Evolutionary conservation across 2,329 filamentous ascomycete genomes (phyloP).

Genomic region (Colletotrichum sp.): DNA sequence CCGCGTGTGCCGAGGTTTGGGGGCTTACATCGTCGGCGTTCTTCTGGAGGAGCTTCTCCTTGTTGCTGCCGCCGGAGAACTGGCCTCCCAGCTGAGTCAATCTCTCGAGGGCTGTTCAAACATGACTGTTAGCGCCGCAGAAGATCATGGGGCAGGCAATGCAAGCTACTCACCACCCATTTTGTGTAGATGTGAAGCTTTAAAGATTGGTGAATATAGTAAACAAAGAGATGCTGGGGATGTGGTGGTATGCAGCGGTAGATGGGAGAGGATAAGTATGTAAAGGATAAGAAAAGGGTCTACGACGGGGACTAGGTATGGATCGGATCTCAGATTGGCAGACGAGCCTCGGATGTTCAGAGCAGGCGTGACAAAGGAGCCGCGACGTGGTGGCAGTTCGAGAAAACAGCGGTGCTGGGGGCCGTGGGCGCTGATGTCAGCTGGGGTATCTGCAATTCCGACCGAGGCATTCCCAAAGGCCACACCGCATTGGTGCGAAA

Average conservation of each 20-base stretch:
- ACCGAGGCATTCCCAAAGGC: slow-evolving; percentile 17
- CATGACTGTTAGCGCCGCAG: background rate
- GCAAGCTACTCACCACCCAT: slow-evolving; percentile 40
- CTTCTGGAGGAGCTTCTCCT: slow-evolving; percentile 67
- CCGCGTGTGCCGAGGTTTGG: background rate
- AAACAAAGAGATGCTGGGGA: background rate
- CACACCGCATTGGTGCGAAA: slow-evolving; percentile 18
- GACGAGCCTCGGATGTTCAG: slow-evolving; percentile 19
- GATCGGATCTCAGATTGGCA: slow-evolving; percentile 4
- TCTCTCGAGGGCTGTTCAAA: slow-evolving; percentile 56
- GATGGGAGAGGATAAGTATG: background rate
- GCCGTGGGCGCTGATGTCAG: slow-evolving; percentile 18
- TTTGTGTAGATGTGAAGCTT: slow-evolving; percentile 24
- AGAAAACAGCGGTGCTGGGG: background rate
- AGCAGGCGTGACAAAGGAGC: background rate
- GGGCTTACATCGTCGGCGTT: slow-evolving; percentile 66
- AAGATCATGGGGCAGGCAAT: slow-evolving; percentile 10
- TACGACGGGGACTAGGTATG: background rate
- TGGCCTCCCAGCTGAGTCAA: slow-evolving; percentile 67
- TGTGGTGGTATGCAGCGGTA: background rate
- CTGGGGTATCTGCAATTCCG: background rate
- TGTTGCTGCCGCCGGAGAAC: slow-evolving; percentile 55
- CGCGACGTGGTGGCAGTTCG: background rate
- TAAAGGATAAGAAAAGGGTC: background rate
- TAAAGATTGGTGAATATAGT: background rate